A percentile compares a stretch with the other conserved stretches of the same genome.
phyloP scores from a whole-genome alignment of 179 eudicot genomes.

The Vitellaria paradoxa region DNA sequence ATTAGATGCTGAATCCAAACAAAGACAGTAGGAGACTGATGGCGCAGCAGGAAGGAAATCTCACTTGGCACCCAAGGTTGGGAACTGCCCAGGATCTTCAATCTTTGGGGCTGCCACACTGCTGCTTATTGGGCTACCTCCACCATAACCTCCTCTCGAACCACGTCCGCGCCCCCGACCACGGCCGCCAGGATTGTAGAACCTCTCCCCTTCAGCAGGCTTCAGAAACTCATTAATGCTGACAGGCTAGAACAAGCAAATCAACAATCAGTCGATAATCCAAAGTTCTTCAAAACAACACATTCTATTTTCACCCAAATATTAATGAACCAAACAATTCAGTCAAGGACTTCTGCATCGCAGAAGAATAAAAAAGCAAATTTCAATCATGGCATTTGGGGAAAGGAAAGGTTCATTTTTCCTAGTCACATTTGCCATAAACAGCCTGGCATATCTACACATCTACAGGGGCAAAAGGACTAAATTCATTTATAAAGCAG shows the following conservation, averaged over 20 bases:
- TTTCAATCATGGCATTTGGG: too few relatives aligned
- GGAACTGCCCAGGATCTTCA: conserved; percentile 82
- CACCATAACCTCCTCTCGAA: conserved; percentile 56
- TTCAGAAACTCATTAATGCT: conserved; percentile 95
- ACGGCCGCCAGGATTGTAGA: conserved; percentile 61
- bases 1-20: not conserved
- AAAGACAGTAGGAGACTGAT: not conserved
- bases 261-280: not conserved
- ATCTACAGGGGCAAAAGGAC: not conserved
- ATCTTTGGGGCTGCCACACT: conserved; percentile 57
- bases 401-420: too few relatives aligned
- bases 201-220: conserved; percentile 80
- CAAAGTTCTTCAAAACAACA: not conserved
- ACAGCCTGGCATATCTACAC: too few relatives aligned
- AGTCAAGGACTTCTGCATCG: too few relatives aligned
- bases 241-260: conserved; percentile 48
- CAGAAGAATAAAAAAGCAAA: too few relatives aligned
- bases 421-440: too few relatives aligned
- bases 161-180: conserved; percentile 58
- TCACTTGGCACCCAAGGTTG: conserved; percentile 81
- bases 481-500: too few relatives aligned
- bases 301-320: not conserved
- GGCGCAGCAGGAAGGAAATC: conserved; percentile 2
- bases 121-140: conserved; percentile 32
- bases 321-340: not conserved